These are phyloP conservation scores for Myochromella boudieri DNA, from an alignment of 768 basidiomycete species.

Conservation along the genomic window DNA sequence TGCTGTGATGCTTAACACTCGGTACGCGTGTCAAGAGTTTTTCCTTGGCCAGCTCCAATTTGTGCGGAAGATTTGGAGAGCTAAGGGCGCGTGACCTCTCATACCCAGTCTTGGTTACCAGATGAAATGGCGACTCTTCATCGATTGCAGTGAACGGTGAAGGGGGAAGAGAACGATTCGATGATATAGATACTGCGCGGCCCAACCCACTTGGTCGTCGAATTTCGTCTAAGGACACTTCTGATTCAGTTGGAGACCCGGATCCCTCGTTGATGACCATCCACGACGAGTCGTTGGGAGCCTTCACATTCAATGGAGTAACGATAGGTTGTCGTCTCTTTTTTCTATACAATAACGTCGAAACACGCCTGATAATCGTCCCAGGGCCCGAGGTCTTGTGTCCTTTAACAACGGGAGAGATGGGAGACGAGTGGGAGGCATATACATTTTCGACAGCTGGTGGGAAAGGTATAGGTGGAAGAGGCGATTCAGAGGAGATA, in stretches of 20 bases:
- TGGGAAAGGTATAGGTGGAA: constrained; percentile 15
- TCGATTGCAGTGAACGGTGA: constrained; percentile 27
- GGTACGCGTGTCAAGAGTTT: constrained; percentile 15
- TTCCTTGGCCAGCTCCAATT: constrained; percentile 19
- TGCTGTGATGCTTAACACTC: background rate
- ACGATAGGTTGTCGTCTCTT: constrained; percentile 15
- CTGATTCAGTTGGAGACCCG: constrained; percentile 17
- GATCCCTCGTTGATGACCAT: constrained; percentile 10
- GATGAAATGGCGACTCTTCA: constrained; percentile 20
- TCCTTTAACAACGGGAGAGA: background rate
- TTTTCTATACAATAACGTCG: constrained; percentile 19
- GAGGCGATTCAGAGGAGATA: constrained; percentile 4
- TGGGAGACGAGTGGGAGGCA: constrained; percentile 6
- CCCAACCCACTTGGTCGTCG: constrained; percentile 47
- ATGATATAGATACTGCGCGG: constrained; percentile 34
- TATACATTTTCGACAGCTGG: constrained; percentile 19
- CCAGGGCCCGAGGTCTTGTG: constrained; percentile 11
- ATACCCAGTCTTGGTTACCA: background rate
- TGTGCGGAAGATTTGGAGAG: constrained; percentile 35
- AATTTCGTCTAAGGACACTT: constrained; percentile 35
- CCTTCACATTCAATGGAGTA: constrained; percentile 7
- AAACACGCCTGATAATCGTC: constrained; percentile 25
- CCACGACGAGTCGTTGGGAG: constrained; percentile 9
- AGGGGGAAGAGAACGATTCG: constrained; percentile 34
- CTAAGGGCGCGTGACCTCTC: constrained; percentile 32